Evolutionary conservation across 2,329 filamentous ascomycete species (phyloP).

Genomic region (Pseudogymnoascus sp.): DNA sequence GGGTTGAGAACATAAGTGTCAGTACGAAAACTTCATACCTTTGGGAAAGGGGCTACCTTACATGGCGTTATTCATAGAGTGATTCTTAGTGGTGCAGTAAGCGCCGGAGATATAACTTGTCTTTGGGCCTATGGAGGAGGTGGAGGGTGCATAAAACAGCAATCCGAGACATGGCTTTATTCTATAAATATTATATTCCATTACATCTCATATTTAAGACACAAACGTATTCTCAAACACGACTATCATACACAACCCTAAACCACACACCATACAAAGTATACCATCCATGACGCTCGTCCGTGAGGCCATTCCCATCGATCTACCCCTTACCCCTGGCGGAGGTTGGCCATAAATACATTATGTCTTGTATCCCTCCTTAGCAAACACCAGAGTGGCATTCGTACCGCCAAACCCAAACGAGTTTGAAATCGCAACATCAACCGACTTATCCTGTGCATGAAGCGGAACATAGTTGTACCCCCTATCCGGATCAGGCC

Average conservation of each 20-base stretch:
- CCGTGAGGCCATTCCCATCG: neutral
- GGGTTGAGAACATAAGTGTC: no score
- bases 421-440: slow-evolving; percentile 81
- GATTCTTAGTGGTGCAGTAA: no score
- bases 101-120: no score
- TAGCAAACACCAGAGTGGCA: slow-evolving; percentile 68
- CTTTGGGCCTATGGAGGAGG: no score
- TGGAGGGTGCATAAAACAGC: no score
- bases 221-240: neutral
- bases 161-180: no score
- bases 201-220: neutral
- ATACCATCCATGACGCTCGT: neutral
- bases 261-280: no score
- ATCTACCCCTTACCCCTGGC: neutral
- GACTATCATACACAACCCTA: neutral
- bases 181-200: neutral
- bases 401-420: slow-evolving; percentile 98
- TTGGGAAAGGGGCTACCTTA: no score
- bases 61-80: no score
- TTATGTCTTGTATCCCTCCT: slow-evolving; percentile 12
- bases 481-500: slow-evolving; percentile 49
- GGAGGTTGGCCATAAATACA: neutral
- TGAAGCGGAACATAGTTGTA: slow-evolving; percentile 73
- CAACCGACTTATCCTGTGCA: slow-evolving; percentile 61
- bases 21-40: no score